phyloP scores from a whole-genome alignment of 192 early-diverging fungal genomes.

The Pecoramyces ruminantium region DNA sequence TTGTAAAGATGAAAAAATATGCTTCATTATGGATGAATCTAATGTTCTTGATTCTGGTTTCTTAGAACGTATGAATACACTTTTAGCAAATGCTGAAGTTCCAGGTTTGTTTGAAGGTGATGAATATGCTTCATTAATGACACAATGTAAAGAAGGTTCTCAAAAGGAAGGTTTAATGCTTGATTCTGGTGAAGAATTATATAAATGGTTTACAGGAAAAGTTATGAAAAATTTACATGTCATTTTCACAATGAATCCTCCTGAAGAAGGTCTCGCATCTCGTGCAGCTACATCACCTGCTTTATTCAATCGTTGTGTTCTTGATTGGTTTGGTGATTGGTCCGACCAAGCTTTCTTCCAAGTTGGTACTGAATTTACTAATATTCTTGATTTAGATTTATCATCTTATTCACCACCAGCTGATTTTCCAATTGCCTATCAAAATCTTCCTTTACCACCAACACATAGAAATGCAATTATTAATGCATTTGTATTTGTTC shows the following conservation, averaged over 20 bases:
- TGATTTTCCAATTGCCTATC: slow-evolving; percentile 59
- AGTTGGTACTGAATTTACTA: slow-evolving; percentile 92
- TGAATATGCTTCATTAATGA: slow-evolving; percentile 86
- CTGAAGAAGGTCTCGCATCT: slow-evolving; percentile 72
- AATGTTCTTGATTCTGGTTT: slow-evolving; percentile 94
- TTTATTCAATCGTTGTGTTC: slow-evolving; percentile 98
- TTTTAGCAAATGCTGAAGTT: slow-evolving; percentile 95
- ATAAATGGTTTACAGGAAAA: slow-evolving; percentile 95
- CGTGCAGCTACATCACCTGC: slow-evolving; percentile 95
- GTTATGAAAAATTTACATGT: slow-evolving; percentile 91
- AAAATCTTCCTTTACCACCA: slow-evolving; percentile 47
- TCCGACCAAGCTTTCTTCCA: slow-evolving; percentile 94
- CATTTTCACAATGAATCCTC: slow-evolving; percentile 99
- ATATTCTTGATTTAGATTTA: slow-evolving; percentile 70
- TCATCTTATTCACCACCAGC: slow-evolving; percentile 44
- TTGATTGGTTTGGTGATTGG: slow-evolving; percentile 99
- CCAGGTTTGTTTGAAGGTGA: slow-evolving; percentile 99
- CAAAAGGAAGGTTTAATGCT: slow-evolving; percentile 82
- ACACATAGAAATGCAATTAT: slow-evolving; percentile 69
- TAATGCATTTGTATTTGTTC: slow-evolving; percentile 84
- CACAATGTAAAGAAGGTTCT: slow-evolving; percentile 82
- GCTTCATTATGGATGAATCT: slow-evolving; percentile 95
- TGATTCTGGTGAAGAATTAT: slow-evolving; percentile 85
- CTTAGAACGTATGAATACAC: slow-evolving; percentile 98
- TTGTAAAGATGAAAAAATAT: slow-evolving; percentile 95